phyloP scores from a whole-genome alignment of 192 early-diverging fungal genomes.

The Linnemannia schmuckeri region DNA sequence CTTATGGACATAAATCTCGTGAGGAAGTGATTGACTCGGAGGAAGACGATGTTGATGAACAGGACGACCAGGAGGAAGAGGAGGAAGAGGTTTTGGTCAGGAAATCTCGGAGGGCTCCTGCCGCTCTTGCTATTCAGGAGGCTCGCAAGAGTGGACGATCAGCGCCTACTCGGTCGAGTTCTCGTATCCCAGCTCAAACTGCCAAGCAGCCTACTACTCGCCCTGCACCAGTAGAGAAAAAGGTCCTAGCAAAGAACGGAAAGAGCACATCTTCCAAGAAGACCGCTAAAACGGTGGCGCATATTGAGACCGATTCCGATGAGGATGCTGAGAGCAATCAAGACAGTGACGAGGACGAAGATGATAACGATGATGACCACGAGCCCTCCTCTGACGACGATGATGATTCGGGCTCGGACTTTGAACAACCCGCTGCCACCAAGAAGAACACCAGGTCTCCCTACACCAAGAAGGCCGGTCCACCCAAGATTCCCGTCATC shows the following conservation, averaged over 20 bases:
- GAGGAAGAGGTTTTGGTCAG: constrained; percentile 12
- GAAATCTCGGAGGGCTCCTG: neutral
- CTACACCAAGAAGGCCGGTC: neutral
- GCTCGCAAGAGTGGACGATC: neutral
- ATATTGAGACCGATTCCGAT: neutral
- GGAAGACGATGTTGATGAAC: neutral
- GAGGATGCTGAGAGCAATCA: constrained; percentile 7
- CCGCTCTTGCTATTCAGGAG: neutral
- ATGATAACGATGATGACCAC: constrained; percentile 19
- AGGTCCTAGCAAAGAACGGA: constrained; percentile 63
- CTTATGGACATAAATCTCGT: neutral
- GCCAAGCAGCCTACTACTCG: neutral
- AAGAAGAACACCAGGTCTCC: constrained; percentile 12
- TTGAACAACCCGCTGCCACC: constrained; percentile 27
- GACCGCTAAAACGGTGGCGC: neutral
- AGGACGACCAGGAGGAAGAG: neutral
- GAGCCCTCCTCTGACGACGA: constrained; percentile 21
- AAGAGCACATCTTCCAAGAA: neutral
- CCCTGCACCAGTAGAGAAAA: constrained; percentile 52
- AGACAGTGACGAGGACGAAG: constrained; percentile 15
- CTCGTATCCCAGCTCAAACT: neutral
- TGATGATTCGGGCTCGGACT: constrained; percentile 31
- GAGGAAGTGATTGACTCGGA: neutral
- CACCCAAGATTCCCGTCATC: constrained; percentile 10
- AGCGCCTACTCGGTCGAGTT: neutral